A percentile compares a stretch with the other conserved stretches of the same genome.
Evolutionary conservation across 768 basidiomycete species (phyloP).

Genomic region (Gyrodon lividus): DNA sequence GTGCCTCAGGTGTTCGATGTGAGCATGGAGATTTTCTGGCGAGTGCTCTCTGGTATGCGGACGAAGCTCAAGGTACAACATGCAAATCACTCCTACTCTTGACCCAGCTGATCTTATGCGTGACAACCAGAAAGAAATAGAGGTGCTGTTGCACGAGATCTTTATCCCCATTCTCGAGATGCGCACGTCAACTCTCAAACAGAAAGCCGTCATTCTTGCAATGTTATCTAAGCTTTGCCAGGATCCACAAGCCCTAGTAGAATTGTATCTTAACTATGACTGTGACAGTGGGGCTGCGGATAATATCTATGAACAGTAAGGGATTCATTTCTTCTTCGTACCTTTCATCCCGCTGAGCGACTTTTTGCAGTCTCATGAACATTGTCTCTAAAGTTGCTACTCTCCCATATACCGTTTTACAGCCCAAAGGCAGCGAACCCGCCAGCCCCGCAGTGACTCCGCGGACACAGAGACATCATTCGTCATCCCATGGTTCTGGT

Average conservation of each 20-base stretch:
- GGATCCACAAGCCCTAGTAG: slow-evolving; percentile 96
- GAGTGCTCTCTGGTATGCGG: slow-evolving; percentile 89
- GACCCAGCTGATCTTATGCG: slow-evolving; percentile 7
- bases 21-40: slow-evolving; percentile 98
- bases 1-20: slow-evolving; percentile 97
- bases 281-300: slow-evolving; percentile 93
- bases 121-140: slow-evolving; percentile 87
- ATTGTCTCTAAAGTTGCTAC: slow-evolving; percentile 91
- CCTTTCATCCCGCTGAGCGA: slow-evolving; percentile 7
- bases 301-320: slow-evolving; percentile 96
- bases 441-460: slow-evolving; percentile 60
- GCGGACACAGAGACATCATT: slow-evolving; percentile 33
- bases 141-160: slow-evolving; percentile 97
- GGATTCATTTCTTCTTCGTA: slow-evolving; percentile 7
- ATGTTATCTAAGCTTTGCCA: slow-evolving; percentile 88
- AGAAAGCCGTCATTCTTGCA: slow-evolving; percentile 88
- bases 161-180: slow-evolving; percentile 98
- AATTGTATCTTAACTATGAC: slow-evolving; percentile 98
- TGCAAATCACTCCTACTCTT: not conserved
- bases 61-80: slow-evolving; percentile 84
- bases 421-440: slow-evolving; percentile 55
- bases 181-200: slow-evolving; percentile 92
- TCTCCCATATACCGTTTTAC: slow-evolving; percentile 44
- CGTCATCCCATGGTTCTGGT: slow-evolving; percentile 57
- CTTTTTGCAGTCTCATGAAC: slow-evolving; percentile 74